Conservation (phyloP, 1,284 basidiomycete species). For the Bondarzewia mesenterica region DNA sequence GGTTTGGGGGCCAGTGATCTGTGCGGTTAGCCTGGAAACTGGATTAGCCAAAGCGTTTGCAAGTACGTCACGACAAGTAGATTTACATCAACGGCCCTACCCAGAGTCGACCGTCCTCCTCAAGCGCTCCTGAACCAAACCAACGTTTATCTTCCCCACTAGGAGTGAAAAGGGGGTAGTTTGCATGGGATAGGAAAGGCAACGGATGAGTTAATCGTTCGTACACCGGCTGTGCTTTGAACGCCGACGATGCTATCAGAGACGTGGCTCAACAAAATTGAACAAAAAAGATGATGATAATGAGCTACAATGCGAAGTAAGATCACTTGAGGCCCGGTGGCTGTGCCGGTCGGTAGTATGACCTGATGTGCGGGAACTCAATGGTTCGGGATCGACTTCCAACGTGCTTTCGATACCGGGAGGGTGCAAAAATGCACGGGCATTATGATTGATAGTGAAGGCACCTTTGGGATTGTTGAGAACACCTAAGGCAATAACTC, state of each 20-base stretch:
- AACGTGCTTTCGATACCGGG: constrained; percentile 42
- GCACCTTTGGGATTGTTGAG: constrained; percentile 47
- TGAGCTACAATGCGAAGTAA: background rate
- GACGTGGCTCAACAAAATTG: background rate
- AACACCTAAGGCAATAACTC: constrained; percentile 65
- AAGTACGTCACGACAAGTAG: constrained; percentile 2
- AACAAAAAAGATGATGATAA: background rate
- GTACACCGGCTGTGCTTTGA: background rate
- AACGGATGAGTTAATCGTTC: constrained; percentile 43
- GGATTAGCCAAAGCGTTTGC: constrained; percentile 6
- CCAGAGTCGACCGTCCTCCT: constrained; percentile 62
- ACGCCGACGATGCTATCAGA: background rate
- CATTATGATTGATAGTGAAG: constrained; percentile 56
- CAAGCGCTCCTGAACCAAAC: constrained; percentile 40
- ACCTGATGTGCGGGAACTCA: background rate
- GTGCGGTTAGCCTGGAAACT: constrained; percentile 51
- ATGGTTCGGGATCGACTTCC: constrained; percentile 3
- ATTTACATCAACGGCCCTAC: constrained; percentile 64
- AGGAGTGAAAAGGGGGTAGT: constrained; percentile 67
- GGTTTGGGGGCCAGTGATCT: constrained; percentile 42
- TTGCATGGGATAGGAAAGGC: constrained; percentile 42
- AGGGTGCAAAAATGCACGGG: constrained; percentile 57
- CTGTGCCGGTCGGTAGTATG: background rate
- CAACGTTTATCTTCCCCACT: constrained; percentile 63
- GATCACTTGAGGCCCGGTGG: background rate